phyloP scores from a whole-genome alignment of 108 stramenopile species.

The Schizochytrium sp. region DNA sequence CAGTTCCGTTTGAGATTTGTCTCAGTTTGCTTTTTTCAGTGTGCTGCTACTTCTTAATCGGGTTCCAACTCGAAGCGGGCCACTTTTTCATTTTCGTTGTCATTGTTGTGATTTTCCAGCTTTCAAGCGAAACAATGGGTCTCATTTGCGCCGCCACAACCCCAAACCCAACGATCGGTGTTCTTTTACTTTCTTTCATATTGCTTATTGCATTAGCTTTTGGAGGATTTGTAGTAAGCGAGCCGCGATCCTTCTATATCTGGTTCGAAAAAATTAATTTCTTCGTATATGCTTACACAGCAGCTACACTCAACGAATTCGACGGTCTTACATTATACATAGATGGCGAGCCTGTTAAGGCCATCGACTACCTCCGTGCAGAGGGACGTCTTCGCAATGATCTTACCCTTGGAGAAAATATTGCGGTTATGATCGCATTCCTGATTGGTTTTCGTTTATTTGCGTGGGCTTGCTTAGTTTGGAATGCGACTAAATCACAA shows the following conservation, averaged over 20 bases:
- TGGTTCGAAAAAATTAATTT: conserved; percentile 80
- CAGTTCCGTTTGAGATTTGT: not conserved
- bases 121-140: conserved; percentile 3
- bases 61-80: not conserved
- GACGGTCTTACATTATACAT: not conserved
- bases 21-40: conserved; percentile 30
- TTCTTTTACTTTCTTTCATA: conserved; percentile 8
- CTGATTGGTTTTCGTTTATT: conserved; percentile 33
- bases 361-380: not conserved
- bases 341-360: not conserved
- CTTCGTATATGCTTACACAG: conserved; percentile 80
- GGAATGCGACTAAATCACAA: not conserved
- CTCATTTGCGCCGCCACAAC: not conserved
- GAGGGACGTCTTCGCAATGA: conserved; percentile 21
- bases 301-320: conserved; percentile 21
- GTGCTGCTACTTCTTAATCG: conserved; percentile 37
- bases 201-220: not conserved
- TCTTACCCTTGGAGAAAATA: conserved; percentile 11
- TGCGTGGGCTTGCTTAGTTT: not conserved
- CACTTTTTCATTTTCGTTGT: conserved; percentile 2
- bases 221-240: not conserved
- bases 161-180: conserved; percentile 24
- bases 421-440: not conserved
- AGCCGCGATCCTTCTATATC: conserved; percentile 67
- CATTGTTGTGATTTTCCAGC: conserved; percentile 2